Conservation (phyloP, 2,329 filamentous ascomycete genomes). For the Ceratocystis diversiconidia region DNA sequence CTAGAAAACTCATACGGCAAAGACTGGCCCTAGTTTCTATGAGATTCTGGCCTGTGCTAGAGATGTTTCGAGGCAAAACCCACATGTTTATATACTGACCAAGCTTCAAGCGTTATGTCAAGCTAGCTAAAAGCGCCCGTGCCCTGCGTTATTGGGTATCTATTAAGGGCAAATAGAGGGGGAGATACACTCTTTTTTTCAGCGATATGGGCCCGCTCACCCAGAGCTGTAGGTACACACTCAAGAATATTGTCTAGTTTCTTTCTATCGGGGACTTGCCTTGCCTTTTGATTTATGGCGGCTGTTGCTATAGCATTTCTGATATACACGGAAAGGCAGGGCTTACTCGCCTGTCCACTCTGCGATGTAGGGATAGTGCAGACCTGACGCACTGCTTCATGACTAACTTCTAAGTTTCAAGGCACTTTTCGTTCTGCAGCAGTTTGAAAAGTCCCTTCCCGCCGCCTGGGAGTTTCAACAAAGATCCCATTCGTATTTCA, state of each 20-base stretch:
- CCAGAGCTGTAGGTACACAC: too few relatives aligned
- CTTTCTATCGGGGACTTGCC: neutral
- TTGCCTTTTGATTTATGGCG: neutral
- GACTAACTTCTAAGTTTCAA: too few relatives aligned
- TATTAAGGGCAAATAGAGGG: neutral
- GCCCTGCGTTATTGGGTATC: neutral
- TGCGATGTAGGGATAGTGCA: neutral
- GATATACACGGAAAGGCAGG: neutral
- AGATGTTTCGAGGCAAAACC: neutral
- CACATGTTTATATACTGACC: neutral
- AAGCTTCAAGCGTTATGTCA: neutral
- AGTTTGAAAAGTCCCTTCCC: neutral
- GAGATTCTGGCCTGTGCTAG: neutral
- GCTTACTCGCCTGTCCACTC: neutral
- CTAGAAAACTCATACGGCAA: neutral
- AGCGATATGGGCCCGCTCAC: too few relatives aligned
- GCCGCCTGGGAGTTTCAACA: neutral
- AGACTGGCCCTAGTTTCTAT: neutral
- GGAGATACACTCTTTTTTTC: neutral
- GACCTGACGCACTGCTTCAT: neutral
- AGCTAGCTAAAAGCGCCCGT: neutral
- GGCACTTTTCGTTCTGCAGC: neutral
- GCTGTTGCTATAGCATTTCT: neutral
- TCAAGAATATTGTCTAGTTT: neutral
- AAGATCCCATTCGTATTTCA: neutral